Percentiles rank a stretch among this genome's conserved stretches.
Evolutionary conservation across 2,329 filamentous ascomycete genomes (phyloP).

Genomic region (Talaromyces islandicus): DNA sequence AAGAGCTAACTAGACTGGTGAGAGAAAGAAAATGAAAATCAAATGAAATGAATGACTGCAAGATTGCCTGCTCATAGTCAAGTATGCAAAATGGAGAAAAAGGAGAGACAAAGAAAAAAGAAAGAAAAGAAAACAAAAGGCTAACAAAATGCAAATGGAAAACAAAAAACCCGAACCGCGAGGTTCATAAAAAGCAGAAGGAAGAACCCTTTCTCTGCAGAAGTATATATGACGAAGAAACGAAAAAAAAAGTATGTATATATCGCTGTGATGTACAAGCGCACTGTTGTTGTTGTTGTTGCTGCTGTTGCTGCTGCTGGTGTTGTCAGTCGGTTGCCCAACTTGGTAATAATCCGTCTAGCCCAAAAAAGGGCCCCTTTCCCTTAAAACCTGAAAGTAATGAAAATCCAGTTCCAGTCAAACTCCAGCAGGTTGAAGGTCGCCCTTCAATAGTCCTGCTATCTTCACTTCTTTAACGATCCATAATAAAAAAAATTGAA

Average conservation of each 20-base stretch:
- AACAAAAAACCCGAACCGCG: conserved; percentile 1
- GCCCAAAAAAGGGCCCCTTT: not conserved
- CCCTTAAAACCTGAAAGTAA: not conserved
- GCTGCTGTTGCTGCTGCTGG: no score
- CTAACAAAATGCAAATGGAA: not conserved
- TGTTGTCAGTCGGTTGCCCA: conserved; percentile 8
- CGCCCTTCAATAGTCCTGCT: conserved; percentile 5
- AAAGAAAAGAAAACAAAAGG: not conserved
- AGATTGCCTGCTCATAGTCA: not conserved
- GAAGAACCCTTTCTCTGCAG: not conserved
- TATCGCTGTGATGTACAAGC: conserved; percentile 3
- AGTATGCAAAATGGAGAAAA: not conserved
- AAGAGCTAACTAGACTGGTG: not conserved
- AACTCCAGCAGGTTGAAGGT: conserved; percentile 11
- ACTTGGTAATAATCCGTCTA: not conserved
- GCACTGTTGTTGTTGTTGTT: not conserved
- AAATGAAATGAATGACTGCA: not conserved
- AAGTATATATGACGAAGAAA: conserved; percentile 3
- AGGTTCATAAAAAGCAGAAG: not conserved
- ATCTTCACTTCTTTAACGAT: not conserved
- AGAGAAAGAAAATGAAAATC: not conserved
- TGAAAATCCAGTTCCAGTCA: not conserved
- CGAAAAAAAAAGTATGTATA: not conserved
- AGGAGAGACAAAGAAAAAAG: not conserved
- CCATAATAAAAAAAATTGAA: not conserved